These are phyloP conservation scores for Phragmites australis DNA, from an alignment of 176 grass and related monocot species.

Conservation along the genomic window DNA sequence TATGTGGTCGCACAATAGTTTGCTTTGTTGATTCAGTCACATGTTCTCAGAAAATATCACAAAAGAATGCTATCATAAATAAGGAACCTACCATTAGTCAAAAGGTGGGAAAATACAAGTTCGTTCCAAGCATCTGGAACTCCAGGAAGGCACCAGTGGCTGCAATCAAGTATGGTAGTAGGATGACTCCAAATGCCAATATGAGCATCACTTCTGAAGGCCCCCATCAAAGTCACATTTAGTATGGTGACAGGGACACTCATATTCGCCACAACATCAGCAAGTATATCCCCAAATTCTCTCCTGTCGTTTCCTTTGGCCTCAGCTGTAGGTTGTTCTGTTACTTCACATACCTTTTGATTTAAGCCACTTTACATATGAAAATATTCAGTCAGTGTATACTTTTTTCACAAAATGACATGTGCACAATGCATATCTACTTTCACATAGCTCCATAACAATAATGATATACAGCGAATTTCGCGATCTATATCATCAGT, in stretches of 20 bases:
- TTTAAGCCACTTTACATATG: constrained; percentile 63
- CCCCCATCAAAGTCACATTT: constrained; percentile 92
- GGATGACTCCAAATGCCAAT: constrained; percentile 90
- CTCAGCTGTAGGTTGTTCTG: constrained; percentile 65
- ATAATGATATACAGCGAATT: not conserved
- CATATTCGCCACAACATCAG: constrained; percentile 56
- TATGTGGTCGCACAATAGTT: not conserved
- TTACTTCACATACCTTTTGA: constrained; percentile 80
- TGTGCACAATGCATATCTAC: not conserved
- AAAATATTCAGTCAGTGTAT: not conserved
- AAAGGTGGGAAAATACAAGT: constrained; percentile 79
- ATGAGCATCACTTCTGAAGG: constrained; percentile 90
- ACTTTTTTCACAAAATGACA: not conserved
- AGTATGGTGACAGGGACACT: constrained; percentile 67
- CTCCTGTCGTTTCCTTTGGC: constrained; percentile 65
- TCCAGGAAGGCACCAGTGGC: constrained; percentile 95
- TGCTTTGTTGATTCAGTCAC: not conserved
- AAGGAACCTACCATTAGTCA: constrained; percentile 60
- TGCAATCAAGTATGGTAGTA: constrained; percentile 87
- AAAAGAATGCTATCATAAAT: constrained; percentile 6
- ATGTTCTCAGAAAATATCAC: not conserved
- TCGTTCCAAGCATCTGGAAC: constrained; percentile 95
- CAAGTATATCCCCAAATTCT: constrained; percentile 78
- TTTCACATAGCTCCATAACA: not conserved
- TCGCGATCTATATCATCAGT: not conserved